phyloP scores from a whole-genome alignment of 306 rosid genomes.

The Vigna radiata region DNA sequence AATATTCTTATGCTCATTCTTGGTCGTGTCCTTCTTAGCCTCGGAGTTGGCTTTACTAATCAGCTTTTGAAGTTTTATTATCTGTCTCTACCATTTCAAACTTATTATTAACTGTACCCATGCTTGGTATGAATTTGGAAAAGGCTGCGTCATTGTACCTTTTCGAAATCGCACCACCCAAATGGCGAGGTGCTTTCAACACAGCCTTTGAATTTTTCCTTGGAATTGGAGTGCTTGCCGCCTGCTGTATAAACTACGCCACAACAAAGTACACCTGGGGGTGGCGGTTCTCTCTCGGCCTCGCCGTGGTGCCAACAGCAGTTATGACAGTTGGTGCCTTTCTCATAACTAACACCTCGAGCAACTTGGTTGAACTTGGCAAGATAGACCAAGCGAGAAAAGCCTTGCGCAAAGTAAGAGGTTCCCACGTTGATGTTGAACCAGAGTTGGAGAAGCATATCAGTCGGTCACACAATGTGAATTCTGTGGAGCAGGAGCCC shows the following conservation, averaged over 20 bases:
- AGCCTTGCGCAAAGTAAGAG: constrained; percentile 57
- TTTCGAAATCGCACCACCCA: constrained; percentile 77
- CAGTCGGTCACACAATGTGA: constrained; percentile 42
- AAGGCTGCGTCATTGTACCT: constrained; percentile 79
- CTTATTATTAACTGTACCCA: no score
- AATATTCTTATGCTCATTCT: constrained; percentile 72
- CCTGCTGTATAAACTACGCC: constrained; percentile 66
- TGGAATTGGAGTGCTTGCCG: constrained; percentile 58
- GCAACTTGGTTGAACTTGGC: constrained; percentile 67
- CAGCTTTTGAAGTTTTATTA: constrained; percentile 34
- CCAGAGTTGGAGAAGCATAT: constrained; percentile 57
- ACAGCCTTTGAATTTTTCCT: constrained; percentile 73
- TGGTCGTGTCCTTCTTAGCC: constrained; percentile 75
- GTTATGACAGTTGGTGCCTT: constrained; percentile 61
- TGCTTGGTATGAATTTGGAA: not conserved
- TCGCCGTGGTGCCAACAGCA: constrained; percentile 62
- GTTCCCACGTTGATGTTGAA: constrained; percentile 53
- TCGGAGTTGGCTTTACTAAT: constrained; percentile 79
- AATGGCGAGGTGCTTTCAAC: constrained; percentile 84
- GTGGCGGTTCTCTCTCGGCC: constrained; percentile 77
- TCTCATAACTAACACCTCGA: constrained; percentile 64
- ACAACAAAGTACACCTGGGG: constrained; percentile 66
- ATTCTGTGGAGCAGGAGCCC: constrained; percentile 50
- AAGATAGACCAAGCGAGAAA: constrained; percentile 55
- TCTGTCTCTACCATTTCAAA: no score